Conservation (phyloP, 2,329 filamentous ascomycete genomes). For the Berkeleyomyces basicola region DNA sequence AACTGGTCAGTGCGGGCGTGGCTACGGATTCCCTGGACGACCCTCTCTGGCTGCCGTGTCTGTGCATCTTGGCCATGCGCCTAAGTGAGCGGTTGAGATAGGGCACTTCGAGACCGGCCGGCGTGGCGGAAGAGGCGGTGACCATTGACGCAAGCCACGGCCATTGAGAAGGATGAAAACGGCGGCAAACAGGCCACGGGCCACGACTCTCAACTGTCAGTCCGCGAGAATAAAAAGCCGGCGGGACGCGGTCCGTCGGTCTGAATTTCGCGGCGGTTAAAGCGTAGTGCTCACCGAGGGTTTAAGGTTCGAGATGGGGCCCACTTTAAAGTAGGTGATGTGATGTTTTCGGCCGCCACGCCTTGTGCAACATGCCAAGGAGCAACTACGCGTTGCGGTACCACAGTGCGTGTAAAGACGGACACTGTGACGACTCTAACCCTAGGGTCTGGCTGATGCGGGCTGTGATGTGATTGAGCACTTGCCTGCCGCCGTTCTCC, state of each 20-base stretch:
- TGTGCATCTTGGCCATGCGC: not conserved
- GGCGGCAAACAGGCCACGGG: too few relatives aligned
- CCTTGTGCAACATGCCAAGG: not conserved
- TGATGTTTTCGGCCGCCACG: not conserved
- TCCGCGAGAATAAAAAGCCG: too few relatives aligned
- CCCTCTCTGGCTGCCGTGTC: not conserved
- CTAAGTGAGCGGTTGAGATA: conserved; percentile 1
- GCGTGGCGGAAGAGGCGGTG: not conserved
- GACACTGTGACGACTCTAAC: not conserved
- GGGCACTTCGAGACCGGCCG: not conserved
- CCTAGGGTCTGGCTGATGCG: not conserved
- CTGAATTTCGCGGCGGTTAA: too few relatives aligned
- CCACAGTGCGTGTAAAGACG: not conserved
- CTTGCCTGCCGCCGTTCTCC: too few relatives aligned
- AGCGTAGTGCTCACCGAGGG: too few relatives aligned
- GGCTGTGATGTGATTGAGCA: not conserved
- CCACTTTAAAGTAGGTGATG: not conserved
- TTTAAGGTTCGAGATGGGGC: too few relatives aligned
- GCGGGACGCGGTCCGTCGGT: too few relatives aligned
- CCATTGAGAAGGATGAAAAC: not conserved
- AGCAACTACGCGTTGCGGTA: not conserved
- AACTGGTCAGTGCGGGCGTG: too few relatives aligned
- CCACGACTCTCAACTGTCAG: too few relatives aligned
- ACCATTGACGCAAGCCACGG: not conserved
- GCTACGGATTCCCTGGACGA: not conserved